phyloP scores from a whole-genome alignment of 352 stramenopile species.

The Phytophthora tentaculata region DNA sequence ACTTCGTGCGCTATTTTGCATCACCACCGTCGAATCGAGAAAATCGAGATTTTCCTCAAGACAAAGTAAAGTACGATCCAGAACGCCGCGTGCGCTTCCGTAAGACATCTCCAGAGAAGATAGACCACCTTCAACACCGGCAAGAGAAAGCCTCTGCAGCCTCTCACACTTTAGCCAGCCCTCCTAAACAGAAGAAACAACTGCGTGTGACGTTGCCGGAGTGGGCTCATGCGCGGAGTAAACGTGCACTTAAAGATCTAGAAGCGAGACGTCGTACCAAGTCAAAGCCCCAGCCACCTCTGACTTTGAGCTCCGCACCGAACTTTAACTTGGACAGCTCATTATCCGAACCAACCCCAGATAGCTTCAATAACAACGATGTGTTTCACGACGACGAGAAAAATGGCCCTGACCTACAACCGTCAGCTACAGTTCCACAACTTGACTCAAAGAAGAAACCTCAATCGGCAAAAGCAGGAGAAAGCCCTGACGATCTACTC shows the following conservation, averaged over 20 bases:
- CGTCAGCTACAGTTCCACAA: slow-evolving; percentile 5
- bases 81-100: slow-evolving; percentile 14
- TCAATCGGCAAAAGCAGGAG: slow-evolving; percentile 9
- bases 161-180: slow-evolving; percentile 18
- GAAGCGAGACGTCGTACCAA: slow-evolving; percentile 31
- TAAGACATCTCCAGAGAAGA: slow-evolving; percentile 18
- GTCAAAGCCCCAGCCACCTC: slow-evolving; percentile 18
- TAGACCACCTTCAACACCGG: slow-evolving; percentile 20
- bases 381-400: slow-evolving; percentile 22
- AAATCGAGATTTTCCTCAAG: slow-evolving; percentile 1
- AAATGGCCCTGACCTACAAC: background rate
- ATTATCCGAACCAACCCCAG: slow-evolving; percentile 16
- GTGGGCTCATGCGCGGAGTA: slow-evolving; percentile 74
- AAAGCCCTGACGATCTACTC: slow-evolving; percentile 26
- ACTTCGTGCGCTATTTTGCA: slow-evolving; percentile 63
- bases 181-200: slow-evolving; percentile 23
- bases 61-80: background rate
- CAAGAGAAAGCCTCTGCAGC: slow-evolving; percentile 18
- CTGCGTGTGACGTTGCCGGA: slow-evolving; percentile 45
- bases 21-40: background rate
- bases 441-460: slow-evolving; percentile 24
- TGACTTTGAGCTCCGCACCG: slow-evolving; percentile 30
- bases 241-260: slow-evolving; percentile 68
- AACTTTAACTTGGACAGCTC: slow-evolving; percentile 25
- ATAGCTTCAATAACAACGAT: slow-evolving; percentile 22